Percentiles rank a stretch among this genome's conserved stretches.
These are phyloP conservation scores for Actinomortierella ambigua DNA, from an alignment of 371 early-diverging fungal species.

Conservation along the genomic window DNA sequence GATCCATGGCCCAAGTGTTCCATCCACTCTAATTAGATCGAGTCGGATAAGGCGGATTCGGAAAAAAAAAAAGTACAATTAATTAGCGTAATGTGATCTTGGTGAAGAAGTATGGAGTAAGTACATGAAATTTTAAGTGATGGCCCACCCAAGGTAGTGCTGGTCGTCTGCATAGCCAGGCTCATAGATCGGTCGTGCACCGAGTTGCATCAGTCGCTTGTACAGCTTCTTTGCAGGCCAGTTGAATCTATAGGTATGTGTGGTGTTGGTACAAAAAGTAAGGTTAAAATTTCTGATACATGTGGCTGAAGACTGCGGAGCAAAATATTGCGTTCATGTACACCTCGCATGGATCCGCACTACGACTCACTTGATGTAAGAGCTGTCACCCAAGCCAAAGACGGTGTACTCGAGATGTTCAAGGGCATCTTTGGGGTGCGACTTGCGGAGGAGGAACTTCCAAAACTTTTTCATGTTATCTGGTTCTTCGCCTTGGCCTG, in stretches of 20 bases:
- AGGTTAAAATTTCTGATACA: neutral
- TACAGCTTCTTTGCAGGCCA: constrained; percentile 93
- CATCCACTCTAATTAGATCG: constrained; percentile 65
- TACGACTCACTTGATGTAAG: constrained; percentile 76
- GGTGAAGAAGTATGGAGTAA: neutral
- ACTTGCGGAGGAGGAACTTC: constrained; percentile 86
- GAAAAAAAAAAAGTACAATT: neutral
- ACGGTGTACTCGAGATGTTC: constrained; percentile 77
- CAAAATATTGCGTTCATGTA: neutral
- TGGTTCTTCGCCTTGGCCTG: constrained; percentile 95
- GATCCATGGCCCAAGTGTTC: constrained; percentile 88
- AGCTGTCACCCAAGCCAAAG: constrained; percentile 95
- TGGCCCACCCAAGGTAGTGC: constrained; percentile 88
- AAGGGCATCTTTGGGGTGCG: constrained; percentile 70
- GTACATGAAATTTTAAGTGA: too few relatives aligned
- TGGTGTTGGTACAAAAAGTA: neutral
- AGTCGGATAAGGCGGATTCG: neutral
- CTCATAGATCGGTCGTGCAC: constrained; percentile 74
- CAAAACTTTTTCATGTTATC: constrained; percentile 94
- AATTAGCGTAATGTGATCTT: neutral
- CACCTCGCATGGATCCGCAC: too few relatives aligned
- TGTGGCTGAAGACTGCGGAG: too few relatives aligned
- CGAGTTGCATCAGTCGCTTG: constrained; percentile 88
- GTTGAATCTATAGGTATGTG: constrained; percentile 81
- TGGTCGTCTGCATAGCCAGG: constrained; percentile 97